A percentile compares a stretch with the other conserved stretches of the same genome.
Conservation (phyloP, 805 yeast genomes). For the Helenozyma rhizophorensis region DNA sequence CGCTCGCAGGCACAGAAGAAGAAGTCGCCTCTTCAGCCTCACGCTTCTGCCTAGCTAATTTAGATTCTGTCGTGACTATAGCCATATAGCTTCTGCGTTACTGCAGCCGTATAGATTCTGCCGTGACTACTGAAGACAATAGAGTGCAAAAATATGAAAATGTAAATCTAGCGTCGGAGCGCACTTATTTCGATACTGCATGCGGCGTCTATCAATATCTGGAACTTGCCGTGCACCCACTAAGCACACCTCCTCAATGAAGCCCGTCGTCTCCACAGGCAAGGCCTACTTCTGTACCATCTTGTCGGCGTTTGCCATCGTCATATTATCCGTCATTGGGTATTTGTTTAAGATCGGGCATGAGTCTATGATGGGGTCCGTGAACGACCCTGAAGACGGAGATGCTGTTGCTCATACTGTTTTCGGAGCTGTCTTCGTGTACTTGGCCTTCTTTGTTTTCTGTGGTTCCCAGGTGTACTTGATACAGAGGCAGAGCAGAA, state of each 20-base stretch:
- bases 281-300: conserved; percentile 96
- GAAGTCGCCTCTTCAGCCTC: no score
- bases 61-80: no score
- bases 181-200: no score
- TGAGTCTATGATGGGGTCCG: conserved; percentile 91
- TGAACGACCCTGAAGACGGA: conserved; percentile 88
- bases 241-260: conserved; percentile 21
- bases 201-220: no score
- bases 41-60: no score
- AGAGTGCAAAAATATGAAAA: no score
- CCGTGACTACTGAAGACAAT: no score
- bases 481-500: conserved; percentile 60
- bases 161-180: no score
- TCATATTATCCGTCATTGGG: conserved; percentile 81
- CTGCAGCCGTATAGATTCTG: no score
- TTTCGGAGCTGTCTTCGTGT: conserved; percentile 83
- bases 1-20: conserved; percentile 7
- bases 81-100: no score
- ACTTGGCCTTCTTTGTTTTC: conserved; percentile 73
- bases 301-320: conserved; percentile 86
- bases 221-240: no score
- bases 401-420: conserved; percentile 89
- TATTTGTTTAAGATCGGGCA: conserved; percentile 73
- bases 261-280: conserved; percentile 51
- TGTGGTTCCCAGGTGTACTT: conserved; percentile 82